A percentile compares a stretch with the other conserved stretches of the same genome.
Conservation (phyloP, 2,329 filamentous ascomycete genomes). For the Fusarium compactum region DNA sequence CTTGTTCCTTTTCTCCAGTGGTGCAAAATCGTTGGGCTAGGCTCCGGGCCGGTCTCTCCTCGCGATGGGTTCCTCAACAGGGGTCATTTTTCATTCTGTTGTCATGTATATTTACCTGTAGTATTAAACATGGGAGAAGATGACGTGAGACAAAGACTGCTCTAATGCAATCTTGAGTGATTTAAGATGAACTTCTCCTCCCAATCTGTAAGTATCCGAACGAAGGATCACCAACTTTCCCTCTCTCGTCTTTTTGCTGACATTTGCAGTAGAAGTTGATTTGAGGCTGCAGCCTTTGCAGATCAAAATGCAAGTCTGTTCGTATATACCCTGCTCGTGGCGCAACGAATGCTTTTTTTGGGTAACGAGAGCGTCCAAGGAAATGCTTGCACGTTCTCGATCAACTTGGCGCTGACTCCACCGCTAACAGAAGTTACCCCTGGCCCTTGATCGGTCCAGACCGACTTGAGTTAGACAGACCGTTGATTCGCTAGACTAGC, state of each 20-base stretch:
- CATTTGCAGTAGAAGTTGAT: neutral
- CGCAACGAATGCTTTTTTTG: constrained; percentile 26
- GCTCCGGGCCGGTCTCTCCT: neutral
- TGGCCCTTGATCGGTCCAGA: constrained; percentile 22
- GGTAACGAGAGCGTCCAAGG: constrained; percentile 27
- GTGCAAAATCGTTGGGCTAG: neutral
- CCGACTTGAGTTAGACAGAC: constrained; percentile 16
- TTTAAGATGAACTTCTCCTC: constrained; percentile 1
- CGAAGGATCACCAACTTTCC: neutral
- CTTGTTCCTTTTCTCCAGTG: neutral
- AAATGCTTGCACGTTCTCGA: constrained; percentile 24
- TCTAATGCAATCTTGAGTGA: constrained; percentile 21
- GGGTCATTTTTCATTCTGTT: neutral
- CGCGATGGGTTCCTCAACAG: neutral
- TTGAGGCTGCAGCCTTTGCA: constrained; percentile 16
- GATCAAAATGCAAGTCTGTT: constrained; percentile 30
- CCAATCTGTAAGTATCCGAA: neutral
- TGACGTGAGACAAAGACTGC: constrained; percentile 21
- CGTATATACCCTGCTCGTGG: constrained; percentile 34
- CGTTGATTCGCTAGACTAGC: constrained; percentile 21
- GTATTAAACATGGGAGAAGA: neutral
- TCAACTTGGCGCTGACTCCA: constrained; percentile 1
- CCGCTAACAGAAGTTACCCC: neutral
- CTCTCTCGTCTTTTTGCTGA: constrained; percentile 5
- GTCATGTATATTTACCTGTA: constrained; percentile 4